phyloP scores from a whole-genome alignment of 2,329 filamentous ascomycete genomes.

The Xylaria sp. region DNA sequence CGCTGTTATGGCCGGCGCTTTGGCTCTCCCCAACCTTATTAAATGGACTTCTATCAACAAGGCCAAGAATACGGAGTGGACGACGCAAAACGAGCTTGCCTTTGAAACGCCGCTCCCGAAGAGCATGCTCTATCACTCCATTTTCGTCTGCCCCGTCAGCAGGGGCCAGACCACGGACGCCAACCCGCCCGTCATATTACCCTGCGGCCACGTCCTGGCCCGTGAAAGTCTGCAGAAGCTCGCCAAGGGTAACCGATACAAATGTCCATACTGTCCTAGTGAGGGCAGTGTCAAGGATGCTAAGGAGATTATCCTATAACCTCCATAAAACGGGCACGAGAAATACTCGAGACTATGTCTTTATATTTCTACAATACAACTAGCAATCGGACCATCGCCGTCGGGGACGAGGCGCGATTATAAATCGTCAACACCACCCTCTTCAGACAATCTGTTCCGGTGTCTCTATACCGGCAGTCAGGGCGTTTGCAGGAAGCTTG shows the following conservation, averaged over 20 bases:
- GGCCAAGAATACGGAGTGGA: slow-evolving; percentile 91
- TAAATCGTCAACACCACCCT: not conserved
- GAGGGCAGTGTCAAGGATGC: slow-evolving; percentile 78
- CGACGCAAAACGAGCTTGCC: slow-evolving; percentile 80
- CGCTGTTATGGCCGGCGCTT: slow-evolving; percentile 84
- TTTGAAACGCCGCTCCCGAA: slow-evolving; percentile 61
- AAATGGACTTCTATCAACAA: slow-evolving; percentile 87
- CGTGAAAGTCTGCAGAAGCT: slow-evolving; percentile 75
- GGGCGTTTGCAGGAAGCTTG: not conserved
- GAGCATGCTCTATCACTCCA: slow-evolving; percentile 77
- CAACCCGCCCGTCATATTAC: slow-evolving; percentile 96
- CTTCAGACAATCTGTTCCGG: too few relatives aligned
- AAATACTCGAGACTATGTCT: too few relatives aligned
- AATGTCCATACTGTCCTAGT: slow-evolving; percentile 91
- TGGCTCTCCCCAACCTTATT: slow-evolving; percentile 80
- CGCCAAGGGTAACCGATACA: slow-evolving; percentile 75
- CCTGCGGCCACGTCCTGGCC: slow-evolving; percentile 90
- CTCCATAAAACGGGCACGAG: too few relatives aligned
- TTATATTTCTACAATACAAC: not conserved
- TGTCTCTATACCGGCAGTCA: not conserved
- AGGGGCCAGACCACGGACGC: slow-evolving; percentile 91
- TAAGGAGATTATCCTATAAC: slow-evolving; percentile 61
- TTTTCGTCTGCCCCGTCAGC: slow-evolving; percentile 95
- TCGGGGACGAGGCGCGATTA: not conserved
- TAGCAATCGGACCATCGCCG: not conserved